Evolutionary conservation across 345 rosid genomes (phyloP).

Genomic region (Melaleuca alternifolia): DNA sequence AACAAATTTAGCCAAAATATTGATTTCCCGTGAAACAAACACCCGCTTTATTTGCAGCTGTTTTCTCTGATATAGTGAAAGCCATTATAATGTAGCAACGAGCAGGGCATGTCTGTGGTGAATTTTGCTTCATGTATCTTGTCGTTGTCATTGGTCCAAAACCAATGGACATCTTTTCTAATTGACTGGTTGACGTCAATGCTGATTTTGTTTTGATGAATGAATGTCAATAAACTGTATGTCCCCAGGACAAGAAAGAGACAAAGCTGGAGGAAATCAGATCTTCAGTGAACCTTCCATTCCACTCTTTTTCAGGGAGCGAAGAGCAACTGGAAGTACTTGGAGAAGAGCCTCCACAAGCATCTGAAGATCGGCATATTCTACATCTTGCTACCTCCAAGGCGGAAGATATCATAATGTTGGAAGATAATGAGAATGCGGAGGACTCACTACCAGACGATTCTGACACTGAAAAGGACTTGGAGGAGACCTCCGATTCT

Average conservation of each 20-base stretch:
- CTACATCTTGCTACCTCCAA: constrained; percentile 17
- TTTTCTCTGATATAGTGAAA: not conserved
- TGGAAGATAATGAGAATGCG: constrained; percentile 24
- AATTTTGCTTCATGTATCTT: not conserved
- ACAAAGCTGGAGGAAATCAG: constrained; percentile 49
- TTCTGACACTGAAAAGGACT: constrained; percentile 3
- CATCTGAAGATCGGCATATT: constrained; percentile 2
- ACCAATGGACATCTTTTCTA: not conserved
- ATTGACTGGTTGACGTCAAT: not conserved
- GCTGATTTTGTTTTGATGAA: not conserved
- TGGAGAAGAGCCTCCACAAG: not conserved
- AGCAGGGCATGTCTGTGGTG: not conserved
- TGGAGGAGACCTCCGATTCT: not conserved
- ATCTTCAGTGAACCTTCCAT: constrained; percentile 47
- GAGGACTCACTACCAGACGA: constrained; percentile 1
- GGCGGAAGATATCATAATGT: constrained; percentile 25
- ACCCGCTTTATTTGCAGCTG: not conserved
- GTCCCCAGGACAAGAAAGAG: constrained; percentile 38
- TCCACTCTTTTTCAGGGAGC: constrained; percentile 34
- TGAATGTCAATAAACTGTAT: not conserved
- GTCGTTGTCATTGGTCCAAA: not conserved
- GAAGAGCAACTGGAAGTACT: constrained; percentile 5
- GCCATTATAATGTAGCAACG: not conserved
- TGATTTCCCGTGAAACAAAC: not conserved
- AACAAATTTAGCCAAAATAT: not conserved